Evolutionary conservation across 2,329 filamentous ascomycete genomes (phyloP), one percentile per base, ranked within the genome.

Genomic region (Alternaria metachromatica): DNA sequence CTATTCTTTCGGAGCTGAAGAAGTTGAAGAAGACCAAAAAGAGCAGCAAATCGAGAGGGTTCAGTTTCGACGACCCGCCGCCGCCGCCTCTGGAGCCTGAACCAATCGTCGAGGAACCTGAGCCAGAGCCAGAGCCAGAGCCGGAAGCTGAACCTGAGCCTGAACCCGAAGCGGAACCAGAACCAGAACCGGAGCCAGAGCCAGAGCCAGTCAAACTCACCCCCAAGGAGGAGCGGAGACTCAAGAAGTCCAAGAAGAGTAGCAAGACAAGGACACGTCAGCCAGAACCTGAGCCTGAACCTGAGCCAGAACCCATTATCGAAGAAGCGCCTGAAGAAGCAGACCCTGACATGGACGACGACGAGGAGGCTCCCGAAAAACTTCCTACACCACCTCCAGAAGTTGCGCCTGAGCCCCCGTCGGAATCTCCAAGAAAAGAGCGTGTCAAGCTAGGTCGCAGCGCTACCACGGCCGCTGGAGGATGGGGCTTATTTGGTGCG

Each of bases 371-470:
- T 15, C 64, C 61, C 12, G 79, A 80, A 59, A 79, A 80, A 60
- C 81, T 83, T 33, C 84, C 84, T 10, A 86, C 85, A 25, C 85
- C 86, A 53, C 75, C 72, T 8, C 82, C 84, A 10, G 85, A 87
- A 57, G 63, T 69, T 10, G 70, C 69, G 59, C 73, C 68, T 49
- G 76, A 76, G 53, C 72, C 70, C 28, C 78, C 79, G 50, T 76
- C 87, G 15, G 88, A 89, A 55, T 81, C 85, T 12, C 71, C 72
- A 64, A 88, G 89, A 80, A 96, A 91, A 77, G 92, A 96, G 67
- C 90, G 93, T 13, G 83, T 91, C 26, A 93, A 90, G 74, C 88
- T 94, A 67, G 92, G 89, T 70, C 91, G 92, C 62, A 90, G 91
- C 41, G 86, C 87, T 62, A 85, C 85, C 37, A 81, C 80, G n/a